Conservation (phyloP, 1,284 basidiomycete species). For the Porodaedalea pini region DNA sequence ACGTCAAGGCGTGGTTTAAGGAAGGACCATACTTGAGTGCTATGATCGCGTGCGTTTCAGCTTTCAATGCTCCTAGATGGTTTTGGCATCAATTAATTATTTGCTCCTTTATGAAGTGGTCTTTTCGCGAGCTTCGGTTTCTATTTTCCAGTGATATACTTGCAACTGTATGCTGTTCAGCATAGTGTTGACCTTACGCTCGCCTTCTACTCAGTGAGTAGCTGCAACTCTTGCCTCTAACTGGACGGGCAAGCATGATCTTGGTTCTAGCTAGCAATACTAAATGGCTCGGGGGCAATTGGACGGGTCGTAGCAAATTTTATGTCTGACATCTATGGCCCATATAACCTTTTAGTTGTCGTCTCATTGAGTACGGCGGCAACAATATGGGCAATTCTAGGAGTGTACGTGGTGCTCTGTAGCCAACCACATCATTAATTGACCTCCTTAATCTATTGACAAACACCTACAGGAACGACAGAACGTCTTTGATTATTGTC, state of each 20-base stretch:
- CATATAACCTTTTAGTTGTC: slow-evolving; percentile 4
- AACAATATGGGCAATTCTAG: slow-evolving; percentile 25
- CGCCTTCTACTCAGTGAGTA: slow-evolving; percentile 20
- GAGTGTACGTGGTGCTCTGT: slow-evolving; percentile 9
- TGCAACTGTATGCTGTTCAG: slow-evolving; percentile 38
- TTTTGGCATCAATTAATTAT: not conserved
- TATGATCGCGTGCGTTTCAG: not conserved
- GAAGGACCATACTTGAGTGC: slow-evolving; percentile 1
- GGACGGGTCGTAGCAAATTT: slow-evolving; percentile 40
- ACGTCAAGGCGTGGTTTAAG: not conserved
- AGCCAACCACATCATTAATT: not conserved
- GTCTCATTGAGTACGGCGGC: slow-evolving; percentile 12
- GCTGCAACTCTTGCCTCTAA: not conserved
- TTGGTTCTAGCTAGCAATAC: slow-evolving; percentile 33
- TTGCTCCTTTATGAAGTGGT: not conserved
- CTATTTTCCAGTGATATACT: slow-evolving; percentile 45
- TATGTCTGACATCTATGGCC: not conserved
- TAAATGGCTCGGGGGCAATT: slow-evolving; percentile 38
- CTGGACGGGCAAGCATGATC: not conserved
- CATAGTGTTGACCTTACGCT: slow-evolving; percentile 15
- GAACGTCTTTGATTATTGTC: slow-evolving; percentile 13
- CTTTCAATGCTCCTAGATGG: not conserved
- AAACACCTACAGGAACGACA: slow-evolving; percentile 1
- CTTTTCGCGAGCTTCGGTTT: not conserved
- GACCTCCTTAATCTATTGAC: no score